A percentile compares a stretch with the other conserved stretches of the same genome.
Evolutionary conservation across 176 grass and related monocot genomes (phyloP).

Genomic region (Oryza glaberrima): DNA sequence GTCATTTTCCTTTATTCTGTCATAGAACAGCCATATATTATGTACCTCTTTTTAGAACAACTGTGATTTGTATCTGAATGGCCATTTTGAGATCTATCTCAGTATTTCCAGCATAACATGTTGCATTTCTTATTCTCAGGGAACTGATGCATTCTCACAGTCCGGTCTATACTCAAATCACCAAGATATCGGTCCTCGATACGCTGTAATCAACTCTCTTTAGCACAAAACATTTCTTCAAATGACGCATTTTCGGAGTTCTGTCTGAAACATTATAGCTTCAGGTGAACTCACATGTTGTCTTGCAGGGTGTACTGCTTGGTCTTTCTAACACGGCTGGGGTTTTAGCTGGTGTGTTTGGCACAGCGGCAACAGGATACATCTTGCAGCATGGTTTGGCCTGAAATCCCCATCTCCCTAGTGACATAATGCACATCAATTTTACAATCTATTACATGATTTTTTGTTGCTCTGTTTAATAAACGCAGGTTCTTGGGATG

Average conservation of each 20-base stretch:
- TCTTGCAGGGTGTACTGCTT: constrained; percentile 79
- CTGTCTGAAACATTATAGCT: background rate
- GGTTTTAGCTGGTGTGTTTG: constrained; percentile 93
- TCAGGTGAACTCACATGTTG: constrained; percentile 17
- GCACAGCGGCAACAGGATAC: constrained; percentile 90
- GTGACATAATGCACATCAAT: background rate
- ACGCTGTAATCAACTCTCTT: constrained; percentile 62
- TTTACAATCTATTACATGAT: background rate
- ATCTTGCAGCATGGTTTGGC: constrained; percentile 88
- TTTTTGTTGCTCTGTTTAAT: background rate
- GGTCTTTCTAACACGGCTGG: constrained; percentile 96
- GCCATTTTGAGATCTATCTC: background rate
- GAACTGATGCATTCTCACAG: constrained; percentile 95
- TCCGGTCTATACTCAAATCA: constrained; percentile 98
- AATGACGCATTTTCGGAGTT: background rate
- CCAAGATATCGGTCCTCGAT: constrained; percentile 93
- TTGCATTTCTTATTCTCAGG: constrained; percentile 45
- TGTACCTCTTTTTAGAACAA: background rate
- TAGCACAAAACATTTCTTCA: background rate
- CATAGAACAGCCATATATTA: background rate
- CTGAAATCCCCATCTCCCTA: background rate
- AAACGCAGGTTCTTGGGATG: constrained; percentile 88
- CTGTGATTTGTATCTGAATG: constrained; percentile 12
- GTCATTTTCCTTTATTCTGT: background rate
- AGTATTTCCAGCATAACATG: constrained; percentile 3